phyloP scores from a whole-genome alignment of 2,329 filamentous ascomycete species.

The Pyricularia sp. region DNA sequence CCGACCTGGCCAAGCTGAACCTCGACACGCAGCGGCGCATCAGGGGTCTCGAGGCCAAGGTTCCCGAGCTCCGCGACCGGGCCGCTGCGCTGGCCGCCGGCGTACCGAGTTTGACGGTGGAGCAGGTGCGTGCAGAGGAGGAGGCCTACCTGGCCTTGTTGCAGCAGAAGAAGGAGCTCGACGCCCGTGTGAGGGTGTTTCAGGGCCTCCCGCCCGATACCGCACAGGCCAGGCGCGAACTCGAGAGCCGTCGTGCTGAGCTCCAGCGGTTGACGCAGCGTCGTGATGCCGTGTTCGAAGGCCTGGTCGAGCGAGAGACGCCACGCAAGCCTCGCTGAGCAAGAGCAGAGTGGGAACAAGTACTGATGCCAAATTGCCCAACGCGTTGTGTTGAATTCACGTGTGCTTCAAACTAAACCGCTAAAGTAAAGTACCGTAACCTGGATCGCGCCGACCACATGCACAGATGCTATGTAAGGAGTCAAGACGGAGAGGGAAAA shows the following conservation, averaged over 20 bases:
- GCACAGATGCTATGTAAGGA: background rate
- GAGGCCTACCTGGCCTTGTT: constrained; percentile 48
- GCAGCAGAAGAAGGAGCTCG: constrained; percentile 47
- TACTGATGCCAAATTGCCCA: background rate
- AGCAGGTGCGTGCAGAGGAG: constrained; percentile 50
- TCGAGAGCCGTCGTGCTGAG: constrained; percentile 58
- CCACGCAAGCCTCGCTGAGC: constrained; percentile 28
- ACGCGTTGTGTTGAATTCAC: background rate
- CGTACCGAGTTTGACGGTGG: constrained; percentile 40
- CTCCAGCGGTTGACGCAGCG: constrained; percentile 50
- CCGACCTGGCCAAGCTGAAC: constrained; percentile 59
- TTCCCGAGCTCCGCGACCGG: constrained; percentile 57
- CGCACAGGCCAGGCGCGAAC: constrained; percentile 57
- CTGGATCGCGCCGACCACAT: background rate
- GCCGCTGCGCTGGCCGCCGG: constrained; percentile 30
- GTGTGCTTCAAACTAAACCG: background rate
- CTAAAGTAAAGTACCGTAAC: background rate
- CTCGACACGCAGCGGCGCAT: constrained; percentile 62
- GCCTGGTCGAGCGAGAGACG: constrained; percentile 54
- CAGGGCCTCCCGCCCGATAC: constrained; percentile 64
- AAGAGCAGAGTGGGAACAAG: background rate
- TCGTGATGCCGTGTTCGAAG: constrained; percentile 69
- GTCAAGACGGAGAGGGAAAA: no score
- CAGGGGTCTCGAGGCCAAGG: constrained; percentile 55
- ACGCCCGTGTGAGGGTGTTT: constrained; percentile 55